Base-by-base conservation (phyloP, 805 yeast species). In the Ascoidea asiatica region DNA sequence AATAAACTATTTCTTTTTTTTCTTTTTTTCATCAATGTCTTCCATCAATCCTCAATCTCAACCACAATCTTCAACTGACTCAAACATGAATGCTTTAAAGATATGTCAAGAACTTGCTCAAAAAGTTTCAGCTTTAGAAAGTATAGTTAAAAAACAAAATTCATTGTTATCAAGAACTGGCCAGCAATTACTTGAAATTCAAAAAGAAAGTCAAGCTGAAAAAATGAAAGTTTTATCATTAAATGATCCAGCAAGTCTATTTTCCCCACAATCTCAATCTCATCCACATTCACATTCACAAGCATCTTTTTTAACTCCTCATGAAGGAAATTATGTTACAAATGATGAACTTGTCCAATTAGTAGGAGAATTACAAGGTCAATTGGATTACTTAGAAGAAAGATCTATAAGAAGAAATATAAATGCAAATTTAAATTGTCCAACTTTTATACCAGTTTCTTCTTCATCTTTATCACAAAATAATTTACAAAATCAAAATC, bases 301-400 rank as follows among this genome's bases (percentile, higher is more conserved):
- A 15, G 37, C 49, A 21, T 40, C 36, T 36, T 42, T 5, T 29
- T 40, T 19, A 21, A 48, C n/a, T 44, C 50, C 56, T 43, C 81
- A 75, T 47, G 57, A 75, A 1, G 58, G 71, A 3, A 86, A 81
- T 50, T 79, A 70, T 50, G 85, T 79, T 36, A 77, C 90, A 3
- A 81, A 85, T 52, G 94, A 84, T 46, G 97, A 90, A 56, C 64
- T 89, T 11, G 83, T 83, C 3, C 90, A 86, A 56, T 67, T 89
- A 40, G 97, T 88, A 13, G 86, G 85, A 8, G 97, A 89, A 60
- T 64, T 89, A 45, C 97, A 89, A 61, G 84, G 85, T 6, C 97
- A 89, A 62, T 69, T 89, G 55, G 89, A 84, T 44, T 66, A 72
- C 20, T 58, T 83, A 33, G 97, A 89, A 56, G 85, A 84, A 52